Evolutionary conservation across 257 asterid species (phyloP).

Genomic region (Gentiana dahurica): DNA sequence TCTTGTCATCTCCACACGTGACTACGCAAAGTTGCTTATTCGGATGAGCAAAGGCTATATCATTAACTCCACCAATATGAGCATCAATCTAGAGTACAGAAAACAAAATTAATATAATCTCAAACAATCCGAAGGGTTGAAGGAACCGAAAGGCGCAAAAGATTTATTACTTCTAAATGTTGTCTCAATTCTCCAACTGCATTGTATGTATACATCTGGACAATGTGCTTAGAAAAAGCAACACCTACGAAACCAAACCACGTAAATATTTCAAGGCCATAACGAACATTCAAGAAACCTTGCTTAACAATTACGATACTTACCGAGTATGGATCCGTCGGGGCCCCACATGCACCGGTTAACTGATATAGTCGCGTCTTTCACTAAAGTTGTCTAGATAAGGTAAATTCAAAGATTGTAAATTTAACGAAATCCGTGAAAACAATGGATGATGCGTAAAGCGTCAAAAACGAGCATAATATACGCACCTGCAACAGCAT

Average conservation of each 20-base stretch:
- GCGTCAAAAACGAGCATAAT: background rate
- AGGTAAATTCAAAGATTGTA: slow-evolving; percentile 8
- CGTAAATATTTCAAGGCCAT: no score
- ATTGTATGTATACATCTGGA: slow-evolving; percentile 76
- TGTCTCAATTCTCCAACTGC: slow-evolving; percentile 79
- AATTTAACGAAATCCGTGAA: background rate
- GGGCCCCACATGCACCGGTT: slow-evolving; percentile 95
- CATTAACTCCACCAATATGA: slow-evolving; percentile 88
- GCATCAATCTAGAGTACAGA: slow-evolving; percentile 64
- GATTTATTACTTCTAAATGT: slow-evolving; percentile 59
- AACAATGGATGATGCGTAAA: background rate
- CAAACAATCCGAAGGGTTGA: background rate
- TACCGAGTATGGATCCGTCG: slow-evolving; percentile 96
- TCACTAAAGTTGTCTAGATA: slow-evolving; percentile 74
- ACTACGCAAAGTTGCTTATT: slow-evolving; percentile 85
- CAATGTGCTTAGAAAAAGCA: slow-evolving; percentile 90
- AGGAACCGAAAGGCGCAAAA: background rate
- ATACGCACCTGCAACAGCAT: slow-evolving; percentile 77
- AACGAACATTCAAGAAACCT: no score
- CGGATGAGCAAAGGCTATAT: slow-evolving; percentile 87
- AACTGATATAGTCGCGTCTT: slow-evolving; percentile 82
- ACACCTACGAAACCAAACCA: slow-evolving; percentile 38
- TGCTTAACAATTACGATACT: background rate
- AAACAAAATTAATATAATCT: slow-evolving; percentile 10
- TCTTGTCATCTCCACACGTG: slow-evolving; percentile 93